phyloP scores from a whole-genome alignment of 495 filamentous ascomycete genomes.

The Niebla homalea region DNA sequence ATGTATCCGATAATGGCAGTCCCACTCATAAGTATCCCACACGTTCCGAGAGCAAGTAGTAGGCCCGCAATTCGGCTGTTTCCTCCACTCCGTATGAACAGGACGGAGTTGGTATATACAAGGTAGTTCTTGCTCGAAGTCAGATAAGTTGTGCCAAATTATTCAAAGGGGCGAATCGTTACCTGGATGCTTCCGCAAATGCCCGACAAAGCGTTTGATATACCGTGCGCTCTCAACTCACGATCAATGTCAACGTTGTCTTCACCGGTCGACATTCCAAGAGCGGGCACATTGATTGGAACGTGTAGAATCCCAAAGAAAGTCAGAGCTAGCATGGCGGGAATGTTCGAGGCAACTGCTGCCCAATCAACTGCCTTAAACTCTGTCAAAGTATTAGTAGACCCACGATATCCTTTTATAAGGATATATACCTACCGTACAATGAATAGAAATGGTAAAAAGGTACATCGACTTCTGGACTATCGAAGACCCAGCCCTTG shows the following conservation, averaged over 20 bases:
- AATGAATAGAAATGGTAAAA: constrained; percentile 97
- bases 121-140: constrained; percentile 55
- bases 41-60: constrained; percentile 70
- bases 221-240: constrained; percentile 83
- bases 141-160: neutral
- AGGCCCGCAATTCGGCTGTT: constrained; percentile 73
- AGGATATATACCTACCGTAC: constrained; percentile 45
- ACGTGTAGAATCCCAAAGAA: constrained; percentile 97
- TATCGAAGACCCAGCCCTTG: constrained; percentile 80
- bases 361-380: constrained; percentile 64
- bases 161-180: constrained; percentile 6
- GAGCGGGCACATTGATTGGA: constrained; percentile 89
- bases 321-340: constrained; percentile 92
- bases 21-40: constrained; percentile 68
- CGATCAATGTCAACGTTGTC: constrained; percentile 84
- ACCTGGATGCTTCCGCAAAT: constrained; percentile 76
- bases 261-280: constrained; percentile 78
- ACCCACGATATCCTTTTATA: neutral
- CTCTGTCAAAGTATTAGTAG: constrained; percentile 16
- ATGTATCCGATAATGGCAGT: constrained; percentile 85
- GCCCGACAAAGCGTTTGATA: constrained; percentile 85
- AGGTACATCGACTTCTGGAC: constrained; percentile 67
- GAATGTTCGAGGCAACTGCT: constrained; percentile 66
- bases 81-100: constrained; percentile 87
- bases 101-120: constrained; percentile 89